Evolutionary conservation across 106 monocot genomes (phyloP).

Genomic region (Alisma plantagoaquatica): DNA sequence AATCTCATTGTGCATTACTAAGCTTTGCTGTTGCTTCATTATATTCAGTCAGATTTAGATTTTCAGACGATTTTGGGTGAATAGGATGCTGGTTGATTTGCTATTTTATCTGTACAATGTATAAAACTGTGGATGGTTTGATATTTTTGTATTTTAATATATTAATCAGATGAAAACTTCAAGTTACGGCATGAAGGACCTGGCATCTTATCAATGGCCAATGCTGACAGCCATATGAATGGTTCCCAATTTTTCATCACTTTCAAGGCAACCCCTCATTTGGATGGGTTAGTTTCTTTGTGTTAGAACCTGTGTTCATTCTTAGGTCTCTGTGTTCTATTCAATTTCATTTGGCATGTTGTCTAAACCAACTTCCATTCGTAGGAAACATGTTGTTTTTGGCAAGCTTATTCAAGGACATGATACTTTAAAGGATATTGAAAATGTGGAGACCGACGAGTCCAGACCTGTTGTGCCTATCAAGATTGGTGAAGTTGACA

Average conservation of each 20-base stretch:
- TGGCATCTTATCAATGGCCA: constrained; percentile 88
- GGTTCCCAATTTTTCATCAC: constrained; percentile 98
- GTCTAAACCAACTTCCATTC: too few species aligned
- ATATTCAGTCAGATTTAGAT: too few species aligned
- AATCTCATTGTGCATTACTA: too few species aligned
- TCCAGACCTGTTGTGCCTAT: constrained; percentile 57
- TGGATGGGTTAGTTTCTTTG: constrained; percentile 69
- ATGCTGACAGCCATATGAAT: constrained; percentile 77
- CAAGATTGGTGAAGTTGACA: constrained; percentile 73
- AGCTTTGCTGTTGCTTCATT: too few species aligned
- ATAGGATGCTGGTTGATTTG: too few species aligned
- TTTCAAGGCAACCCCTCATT: constrained; percentile 74
- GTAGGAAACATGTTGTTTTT: constrained; percentile 99
- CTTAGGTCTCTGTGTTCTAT: too few species aligned
- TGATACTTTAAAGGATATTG: constrained; percentile 67
- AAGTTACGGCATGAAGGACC: constrained; percentile 61
- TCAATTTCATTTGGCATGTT: too few species aligned
- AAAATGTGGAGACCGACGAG: constrained; percentile 65
- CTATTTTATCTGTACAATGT: too few species aligned
- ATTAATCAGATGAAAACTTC: constrained; percentile 96
- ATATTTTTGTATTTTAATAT: background rate
- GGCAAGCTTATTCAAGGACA: constrained; percentile 79
- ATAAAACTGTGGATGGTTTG: too few species aligned
- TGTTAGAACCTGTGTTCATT: too few species aligned
- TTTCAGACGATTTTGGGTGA: too few species aligned